Conservation (phyloP, 2,329 filamentous ascomycete species). For the Botrytis sinoallii region DNA sequence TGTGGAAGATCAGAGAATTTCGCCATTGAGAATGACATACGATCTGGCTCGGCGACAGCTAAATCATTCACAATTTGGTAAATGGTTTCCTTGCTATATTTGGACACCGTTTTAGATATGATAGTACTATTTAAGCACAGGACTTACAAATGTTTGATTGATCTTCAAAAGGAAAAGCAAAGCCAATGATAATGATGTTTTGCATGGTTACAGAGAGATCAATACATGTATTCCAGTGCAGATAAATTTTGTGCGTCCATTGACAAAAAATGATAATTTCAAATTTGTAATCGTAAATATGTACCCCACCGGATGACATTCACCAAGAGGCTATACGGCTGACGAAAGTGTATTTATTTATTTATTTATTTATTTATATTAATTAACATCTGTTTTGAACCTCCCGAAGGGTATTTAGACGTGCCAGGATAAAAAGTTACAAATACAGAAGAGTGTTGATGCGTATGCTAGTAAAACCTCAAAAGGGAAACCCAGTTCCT, state of each 20-base stretch:
- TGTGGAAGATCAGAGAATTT: no score
- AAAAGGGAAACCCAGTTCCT: no score
- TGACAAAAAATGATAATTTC: not conserved
- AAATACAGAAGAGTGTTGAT: no score
- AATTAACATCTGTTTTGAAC: no score
- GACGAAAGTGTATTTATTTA: no score
- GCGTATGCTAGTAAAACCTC: no score
- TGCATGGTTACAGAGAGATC: not conserved
- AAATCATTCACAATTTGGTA: not conserved
- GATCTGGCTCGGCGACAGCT: no score
- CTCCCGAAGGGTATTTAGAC: no score
- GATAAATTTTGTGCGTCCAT: not conserved
- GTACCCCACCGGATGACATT: not conserved
- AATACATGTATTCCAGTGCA: not conserved
- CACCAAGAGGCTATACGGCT: not conserved
- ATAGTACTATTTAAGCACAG: not conserved
- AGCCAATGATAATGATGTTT: not conserved
- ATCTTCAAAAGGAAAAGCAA: not conserved
- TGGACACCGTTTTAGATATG: not conserved
- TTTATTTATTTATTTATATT: no score
- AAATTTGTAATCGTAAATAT: not conserved
- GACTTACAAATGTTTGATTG: slow-evolving; percentile 29
- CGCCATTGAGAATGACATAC: no score
- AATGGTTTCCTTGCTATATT: not conserved
- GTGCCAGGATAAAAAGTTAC: no score